Evolutionary conservation across 2,329 filamentous ascomycete genomes (phyloP).

Genomic region (Chrysosporium keratinophilum): DNA sequence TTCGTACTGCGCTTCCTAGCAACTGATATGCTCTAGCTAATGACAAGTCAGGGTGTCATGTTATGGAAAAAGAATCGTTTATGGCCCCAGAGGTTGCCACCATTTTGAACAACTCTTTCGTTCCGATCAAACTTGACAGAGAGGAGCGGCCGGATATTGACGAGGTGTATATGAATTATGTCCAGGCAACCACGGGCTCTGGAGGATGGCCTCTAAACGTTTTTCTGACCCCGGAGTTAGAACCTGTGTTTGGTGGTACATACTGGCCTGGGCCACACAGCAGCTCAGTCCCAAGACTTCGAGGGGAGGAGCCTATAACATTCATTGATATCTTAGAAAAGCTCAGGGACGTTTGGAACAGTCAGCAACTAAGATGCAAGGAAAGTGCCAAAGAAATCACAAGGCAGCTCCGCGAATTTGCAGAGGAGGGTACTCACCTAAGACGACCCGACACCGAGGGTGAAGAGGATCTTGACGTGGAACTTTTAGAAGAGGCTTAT

Average conservation of each 20-base stretch:
- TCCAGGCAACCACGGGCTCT: slow-evolving; percentile 79
- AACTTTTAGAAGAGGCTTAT: slow-evolving; percentile 83
- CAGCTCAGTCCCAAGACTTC: slow-evolving; percentile 31
- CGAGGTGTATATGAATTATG: slow-evolving; percentile 96
- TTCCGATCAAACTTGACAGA: slow-evolving; percentile 85
- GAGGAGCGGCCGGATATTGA: slow-evolving; percentile 93
- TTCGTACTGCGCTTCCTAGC: slow-evolving; percentile 37
- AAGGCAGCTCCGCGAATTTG: slow-evolving; percentile 71
- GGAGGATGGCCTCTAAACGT: slow-evolving; percentile 94
- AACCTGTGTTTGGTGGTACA: slow-evolving; percentile 90
- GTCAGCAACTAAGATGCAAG: slow-evolving; percentile 71
- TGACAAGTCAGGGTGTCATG: slow-evolving; percentile 56
- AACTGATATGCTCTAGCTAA: slow-evolving; percentile 15
- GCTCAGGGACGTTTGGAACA: slow-evolving; percentile 63
- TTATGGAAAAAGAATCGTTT: slow-evolving; percentile 90
- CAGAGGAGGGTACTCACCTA: slow-evolving; percentile 65
- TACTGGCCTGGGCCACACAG: slow-evolving; percentile 82
- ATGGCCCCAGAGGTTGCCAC: slow-evolving; percentile 68
- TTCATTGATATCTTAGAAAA: slow-evolving; percentile 78
- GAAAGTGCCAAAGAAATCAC: slow-evolving; percentile 76
- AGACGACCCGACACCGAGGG: slow-evolving; percentile 35
- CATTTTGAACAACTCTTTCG: slow-evolving; percentile 74
- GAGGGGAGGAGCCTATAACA: slow-evolving; percentile 51
- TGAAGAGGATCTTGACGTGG: slow-evolving; percentile 69
- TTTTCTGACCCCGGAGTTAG: slow-evolving; percentile 86